Evolutionary conservation across 179 eudicot genomes (phyloP).

Genomic region (Corrigiola litoralis): DNA sequence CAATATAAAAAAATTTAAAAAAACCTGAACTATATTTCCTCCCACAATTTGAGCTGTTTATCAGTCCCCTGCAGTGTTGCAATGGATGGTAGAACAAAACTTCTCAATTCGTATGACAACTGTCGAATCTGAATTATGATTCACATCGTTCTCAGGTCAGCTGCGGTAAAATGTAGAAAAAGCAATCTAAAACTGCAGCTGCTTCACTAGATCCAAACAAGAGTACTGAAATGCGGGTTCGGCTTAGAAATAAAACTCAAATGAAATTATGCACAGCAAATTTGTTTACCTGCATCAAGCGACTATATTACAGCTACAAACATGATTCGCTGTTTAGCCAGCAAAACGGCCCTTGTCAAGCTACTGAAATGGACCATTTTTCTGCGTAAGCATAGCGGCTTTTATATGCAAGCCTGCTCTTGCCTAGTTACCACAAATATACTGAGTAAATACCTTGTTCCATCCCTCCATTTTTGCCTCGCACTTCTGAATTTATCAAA

Average conservation of each 20-base stretch:
- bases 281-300: constrained; percentile 1
- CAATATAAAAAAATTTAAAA: too few species aligned
- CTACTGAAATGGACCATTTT: constrained; percentile 15
- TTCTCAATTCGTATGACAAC: too few species aligned
- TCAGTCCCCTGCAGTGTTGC: too few species aligned
- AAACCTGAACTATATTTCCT: too few species aligned
- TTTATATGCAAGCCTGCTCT: constrained; percentile 12
- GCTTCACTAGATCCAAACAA: not conserved
- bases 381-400: constrained; percentile 5
- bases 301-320: constrained; percentile 21
- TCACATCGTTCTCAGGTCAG: too few species aligned
- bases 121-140: too few species aligned
- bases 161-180: not conserved
- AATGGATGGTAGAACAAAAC: too few species aligned
- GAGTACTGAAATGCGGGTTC: too few species aligned
- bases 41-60: too few species aligned
- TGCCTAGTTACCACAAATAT: constrained; percentile 3
- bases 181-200: not conserved
- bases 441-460: constrained; percentile 9
- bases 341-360: constrained; percentile 7
- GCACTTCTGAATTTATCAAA: constrained; percentile 29
- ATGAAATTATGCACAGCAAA: not conserved
- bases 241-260: too few species aligned
- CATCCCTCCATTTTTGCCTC: not conserved
- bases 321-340: not conserved